These are phyloP conservation scores for Toxoplasma gondii DNA, from an alignment of 169 alveolate species.

Conservation along the genomic window DNA sequence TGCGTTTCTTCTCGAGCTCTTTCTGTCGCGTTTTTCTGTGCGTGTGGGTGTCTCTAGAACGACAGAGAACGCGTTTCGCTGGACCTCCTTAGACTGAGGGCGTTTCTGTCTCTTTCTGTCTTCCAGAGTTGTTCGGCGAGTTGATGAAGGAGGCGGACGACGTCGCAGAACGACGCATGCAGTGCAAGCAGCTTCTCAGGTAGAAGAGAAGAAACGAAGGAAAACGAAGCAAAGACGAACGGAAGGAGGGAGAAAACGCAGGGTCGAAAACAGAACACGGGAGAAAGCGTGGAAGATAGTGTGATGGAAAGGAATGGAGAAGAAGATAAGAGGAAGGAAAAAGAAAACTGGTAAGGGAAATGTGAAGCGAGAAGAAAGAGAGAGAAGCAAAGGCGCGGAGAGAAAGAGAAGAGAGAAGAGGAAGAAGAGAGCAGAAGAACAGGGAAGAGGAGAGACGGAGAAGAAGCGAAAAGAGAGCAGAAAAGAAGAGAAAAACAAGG, in stretches of 20 bases:
- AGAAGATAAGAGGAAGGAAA: no score
- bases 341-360: no score
- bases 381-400: no score
- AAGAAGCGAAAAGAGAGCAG: no score
- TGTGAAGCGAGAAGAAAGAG: no score
- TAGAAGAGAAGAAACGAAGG: background rate
- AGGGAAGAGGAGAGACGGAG: no score
- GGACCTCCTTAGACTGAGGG: no score
- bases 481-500: no score
- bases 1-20: background rate
- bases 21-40: background rate
- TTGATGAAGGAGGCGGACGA: constrained; percentile 72
- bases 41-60: background rate
- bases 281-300: background rate
- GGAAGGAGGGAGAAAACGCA: background rate
- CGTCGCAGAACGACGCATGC: constrained; percentile 59
- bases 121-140: constrained; percentile 68
- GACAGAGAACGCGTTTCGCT: no score
- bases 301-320: background rate
- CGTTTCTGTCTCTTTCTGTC: background rate
- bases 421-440: no score
- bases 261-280: background rate
- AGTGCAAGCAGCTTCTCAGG: constrained; percentile 59
- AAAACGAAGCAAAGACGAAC: background rate
- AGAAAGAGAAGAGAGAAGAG: no score